These are phyloP conservation scores for Nannochloropsis oceanica DNA, from an alignment of 108 stramenopile genomes.

Conservation along the genomic window DNA sequence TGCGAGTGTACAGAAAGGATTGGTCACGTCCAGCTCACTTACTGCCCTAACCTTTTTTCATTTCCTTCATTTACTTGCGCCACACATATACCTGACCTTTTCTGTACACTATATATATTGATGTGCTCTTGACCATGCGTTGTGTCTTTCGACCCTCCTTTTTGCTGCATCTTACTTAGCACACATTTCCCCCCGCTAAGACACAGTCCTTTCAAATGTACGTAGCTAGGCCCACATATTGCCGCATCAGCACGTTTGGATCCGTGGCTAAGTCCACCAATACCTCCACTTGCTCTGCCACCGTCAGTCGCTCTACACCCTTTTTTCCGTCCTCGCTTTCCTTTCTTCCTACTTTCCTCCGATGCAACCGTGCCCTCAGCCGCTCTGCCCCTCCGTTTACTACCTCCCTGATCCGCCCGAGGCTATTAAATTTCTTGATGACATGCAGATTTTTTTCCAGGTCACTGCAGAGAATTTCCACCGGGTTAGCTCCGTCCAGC, in stretches of 20 bases:
- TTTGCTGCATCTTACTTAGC: background rate
- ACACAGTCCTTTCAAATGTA: conserved; percentile 13
- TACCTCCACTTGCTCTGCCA: conserved; percentile 35
- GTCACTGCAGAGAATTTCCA: background rate
- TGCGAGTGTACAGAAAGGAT: no score
- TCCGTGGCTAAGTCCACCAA: conserved; percentile 41
- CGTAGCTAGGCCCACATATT: conserved; percentile 30
- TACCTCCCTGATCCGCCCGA: background rate
- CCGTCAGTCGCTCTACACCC: conserved; percentile 1
- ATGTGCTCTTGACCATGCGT: no score
- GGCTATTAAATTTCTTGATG: background rate
- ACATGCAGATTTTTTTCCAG: background rate
- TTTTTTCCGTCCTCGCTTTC: background rate
- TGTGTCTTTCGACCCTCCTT: background rate
- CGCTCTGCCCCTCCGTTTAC: background rate
- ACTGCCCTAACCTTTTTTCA: no score
- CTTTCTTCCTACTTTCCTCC: background rate
- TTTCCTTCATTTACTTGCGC: no score
- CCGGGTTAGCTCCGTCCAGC: background rate
- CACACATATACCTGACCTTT: no score
- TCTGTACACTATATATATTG: no score
- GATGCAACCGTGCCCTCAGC: background rate
- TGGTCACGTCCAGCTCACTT: no score
- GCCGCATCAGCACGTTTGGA: conserved; percentile 34
- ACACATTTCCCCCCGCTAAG: no score